These are phyloP conservation scores for Sparassis latifolia DNA, from an alignment of 1,284 basidiomycete species.

Conservation along the genomic window DNA sequence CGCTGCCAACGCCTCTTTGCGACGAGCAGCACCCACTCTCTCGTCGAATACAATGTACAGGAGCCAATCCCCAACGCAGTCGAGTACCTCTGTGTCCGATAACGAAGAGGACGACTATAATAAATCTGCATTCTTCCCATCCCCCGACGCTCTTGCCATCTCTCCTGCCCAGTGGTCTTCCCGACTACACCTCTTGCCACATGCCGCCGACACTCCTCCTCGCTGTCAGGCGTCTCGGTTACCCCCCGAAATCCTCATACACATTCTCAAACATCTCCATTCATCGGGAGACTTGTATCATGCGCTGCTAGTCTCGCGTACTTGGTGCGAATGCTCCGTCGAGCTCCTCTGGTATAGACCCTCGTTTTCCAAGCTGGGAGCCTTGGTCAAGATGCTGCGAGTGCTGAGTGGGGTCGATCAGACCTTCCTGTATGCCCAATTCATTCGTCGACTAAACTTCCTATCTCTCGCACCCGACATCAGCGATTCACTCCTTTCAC, in stretches of 20 bases:
- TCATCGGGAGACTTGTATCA: slow-evolving; percentile 69
- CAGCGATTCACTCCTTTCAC: slow-evolving; percentile 72
- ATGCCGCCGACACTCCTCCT: slow-evolving; percentile 13
- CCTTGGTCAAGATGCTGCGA: slow-evolving; percentile 74
- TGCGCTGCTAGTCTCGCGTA: slow-evolving; percentile 78
- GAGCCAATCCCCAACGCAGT: slow-evolving; percentile 50
- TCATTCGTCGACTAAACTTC: slow-evolving; percentile 91
- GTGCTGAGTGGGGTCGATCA: slow-evolving; percentile 54
- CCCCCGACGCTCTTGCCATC: slow-evolving; percentile 34
- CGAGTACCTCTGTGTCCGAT: slow-evolving; percentile 48
- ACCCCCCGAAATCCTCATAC: slow-evolving; percentile 89
- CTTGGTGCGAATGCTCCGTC: slow-evolving; percentile 95
- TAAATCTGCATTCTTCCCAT: slow-evolving; percentile 44
- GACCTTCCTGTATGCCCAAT: slow-evolving; percentile 84
- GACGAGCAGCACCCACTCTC: slow-evolving; percentile 10
- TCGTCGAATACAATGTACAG: slow-evolving; percentile 36
- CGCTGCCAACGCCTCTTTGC: slow-evolving; percentile 8
- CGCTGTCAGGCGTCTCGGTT: slow-evolving; percentile 47
- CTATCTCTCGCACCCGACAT: slow-evolving; percentile 68
- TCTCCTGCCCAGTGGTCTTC: slow-evolving; percentile 64
- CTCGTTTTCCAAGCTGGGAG: slow-evolving; percentile 61
- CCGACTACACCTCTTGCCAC: slow-evolving; percentile 23
- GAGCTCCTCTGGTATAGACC: slow-evolving; percentile 96
- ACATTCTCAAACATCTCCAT: slow-evolving; percentile 85
- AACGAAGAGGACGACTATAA: slow-evolving; percentile 59